Conservation (phyloP, 139 green algal genomes). For the Chlamydomonas sp. region DNA sequence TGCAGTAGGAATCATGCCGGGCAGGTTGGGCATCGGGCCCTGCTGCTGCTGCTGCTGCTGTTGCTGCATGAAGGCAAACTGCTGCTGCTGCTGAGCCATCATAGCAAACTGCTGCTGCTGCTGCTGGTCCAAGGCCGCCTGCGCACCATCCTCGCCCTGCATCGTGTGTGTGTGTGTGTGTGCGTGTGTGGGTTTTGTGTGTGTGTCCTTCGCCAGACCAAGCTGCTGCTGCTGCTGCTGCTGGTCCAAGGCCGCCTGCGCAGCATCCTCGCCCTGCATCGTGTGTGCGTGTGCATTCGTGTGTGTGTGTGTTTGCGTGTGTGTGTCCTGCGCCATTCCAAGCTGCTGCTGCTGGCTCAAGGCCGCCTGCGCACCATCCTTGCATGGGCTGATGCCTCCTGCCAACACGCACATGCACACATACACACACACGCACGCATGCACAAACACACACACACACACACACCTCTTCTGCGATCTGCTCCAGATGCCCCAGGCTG, state of each 20-base stretch:
- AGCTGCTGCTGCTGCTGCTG: neutral
- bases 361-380: neutral
- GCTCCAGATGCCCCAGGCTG: too few relatives aligned
- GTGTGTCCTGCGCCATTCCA: neutral
- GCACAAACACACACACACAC: too few relatives aligned
- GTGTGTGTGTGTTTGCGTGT: neutral
- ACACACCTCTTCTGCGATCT: too few relatives aligned
- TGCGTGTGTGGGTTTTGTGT: neutral
- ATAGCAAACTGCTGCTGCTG: neutral
- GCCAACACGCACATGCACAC: neutral
- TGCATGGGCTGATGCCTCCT: neutral
- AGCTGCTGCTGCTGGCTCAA: neutral
- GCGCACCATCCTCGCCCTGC: neutral
- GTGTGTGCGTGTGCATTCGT: neutral
- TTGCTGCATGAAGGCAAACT: neutral
- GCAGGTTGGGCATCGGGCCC: neutral
- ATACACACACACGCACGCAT: too few relatives aligned
- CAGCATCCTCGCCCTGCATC: neutral
- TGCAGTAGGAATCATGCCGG: neutral
- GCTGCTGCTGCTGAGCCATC: neutral
- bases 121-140: neutral
- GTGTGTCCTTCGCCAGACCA: neutral
- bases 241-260: neutral
- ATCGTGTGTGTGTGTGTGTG: neutral
- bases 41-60: conserved; percentile 5